These are phyloP conservation scores for Cordyceps militaris DNA, from an alignment of 2,329 filamentous ascomycete genomes.

Conservation along the genomic window DNA sequence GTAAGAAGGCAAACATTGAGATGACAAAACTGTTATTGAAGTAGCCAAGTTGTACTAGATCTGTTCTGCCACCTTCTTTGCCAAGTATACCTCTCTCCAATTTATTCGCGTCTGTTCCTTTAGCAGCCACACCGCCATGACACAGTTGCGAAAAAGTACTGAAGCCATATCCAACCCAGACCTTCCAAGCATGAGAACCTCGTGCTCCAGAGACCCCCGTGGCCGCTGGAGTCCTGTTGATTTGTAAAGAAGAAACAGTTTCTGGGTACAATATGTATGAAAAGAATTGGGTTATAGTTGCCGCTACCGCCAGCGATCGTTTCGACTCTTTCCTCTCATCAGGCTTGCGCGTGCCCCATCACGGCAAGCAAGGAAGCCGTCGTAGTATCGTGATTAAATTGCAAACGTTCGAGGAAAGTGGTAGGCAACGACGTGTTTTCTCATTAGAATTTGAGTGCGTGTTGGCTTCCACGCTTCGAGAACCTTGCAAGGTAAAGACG, in stretches of 20 bases:
- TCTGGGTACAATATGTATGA: not conserved
- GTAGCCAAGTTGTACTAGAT: not conserved
- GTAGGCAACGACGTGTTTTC: not conserved
- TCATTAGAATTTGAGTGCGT: not conserved
- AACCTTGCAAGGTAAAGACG: not conserved
- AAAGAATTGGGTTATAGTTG: too few species aligned
- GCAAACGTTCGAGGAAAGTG: not conserved
- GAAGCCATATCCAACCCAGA: not conserved
- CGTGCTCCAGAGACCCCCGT: constrained; percentile 1
- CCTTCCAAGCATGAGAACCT: not conserved
- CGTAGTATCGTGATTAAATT: not conserved
- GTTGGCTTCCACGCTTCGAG: not conserved
- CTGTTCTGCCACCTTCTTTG: not conserved
- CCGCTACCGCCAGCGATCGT: not conserved
- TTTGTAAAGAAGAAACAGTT: not conserved
- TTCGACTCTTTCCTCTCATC: not conserved
- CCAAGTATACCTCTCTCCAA: not conserved
- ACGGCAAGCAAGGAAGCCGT: not conserved
- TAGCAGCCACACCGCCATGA: not conserved
- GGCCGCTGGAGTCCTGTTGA: not conserved
- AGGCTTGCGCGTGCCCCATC: not conserved
- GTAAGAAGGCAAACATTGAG: not conserved
- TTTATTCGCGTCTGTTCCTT: not conserved
- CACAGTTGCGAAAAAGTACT: not conserved
- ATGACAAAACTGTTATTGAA: not conserved